Evolutionary conservation across 371 early-diverging fungal species (phyloP).

Genomic region (Syncephalastrum racemosum): DNA sequence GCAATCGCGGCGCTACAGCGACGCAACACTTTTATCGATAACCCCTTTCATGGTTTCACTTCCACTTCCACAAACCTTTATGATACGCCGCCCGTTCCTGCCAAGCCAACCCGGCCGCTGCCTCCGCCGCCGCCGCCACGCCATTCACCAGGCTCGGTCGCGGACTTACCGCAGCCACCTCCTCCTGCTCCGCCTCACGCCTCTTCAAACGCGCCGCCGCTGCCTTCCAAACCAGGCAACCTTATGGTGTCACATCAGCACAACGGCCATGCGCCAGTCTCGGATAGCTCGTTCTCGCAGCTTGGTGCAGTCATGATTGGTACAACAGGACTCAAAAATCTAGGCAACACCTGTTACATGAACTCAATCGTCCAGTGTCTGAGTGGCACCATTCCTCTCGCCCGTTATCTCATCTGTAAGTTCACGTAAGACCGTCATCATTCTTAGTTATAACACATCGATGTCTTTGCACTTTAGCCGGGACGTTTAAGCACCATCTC

Average conservation of each 20-base stretch:
- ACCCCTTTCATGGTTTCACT: slow-evolving; percentile 62
- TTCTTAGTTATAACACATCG: no score
- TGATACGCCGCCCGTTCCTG: slow-evolving; percentile 25
- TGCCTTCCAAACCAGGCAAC: slow-evolving; percentile 16
- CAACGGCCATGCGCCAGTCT: slow-evolving; percentile 21
- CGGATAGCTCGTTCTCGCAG: slow-evolving; percentile 40
- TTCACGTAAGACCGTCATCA: not conserved
- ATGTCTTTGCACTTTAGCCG: slow-evolving; percentile 33
- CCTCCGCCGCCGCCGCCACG: slow-evolving; percentile 16
- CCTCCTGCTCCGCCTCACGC: slow-evolving; percentile 9
- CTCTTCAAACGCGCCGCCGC: slow-evolving; percentile 2
- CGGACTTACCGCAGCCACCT: not conserved
- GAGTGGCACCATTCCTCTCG: slow-evolving; percentile 80
- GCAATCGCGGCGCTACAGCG: slow-evolving; percentile 23
- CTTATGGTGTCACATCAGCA: slow-evolving; percentile 9
- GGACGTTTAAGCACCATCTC: slow-evolving; percentile 68
- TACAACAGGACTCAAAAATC: slow-evolving; percentile 84
- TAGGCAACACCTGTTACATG: slow-evolving; percentile 99
- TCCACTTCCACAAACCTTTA: slow-evolving; percentile 20
- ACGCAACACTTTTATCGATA: slow-evolving; percentile 59
- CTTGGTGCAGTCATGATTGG: slow-evolving; percentile 56
- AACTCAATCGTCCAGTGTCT: slow-evolving; percentile 96
- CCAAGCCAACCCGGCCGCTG: slow-evolving; percentile 22
- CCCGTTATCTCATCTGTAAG: slow-evolving; percentile 74
- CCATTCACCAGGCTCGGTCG: not conserved